Evolutionary conservation across 1,284 basidiomycete genomes (phyloP).

Genomic region (Apiotrichum sp.): DNA sequence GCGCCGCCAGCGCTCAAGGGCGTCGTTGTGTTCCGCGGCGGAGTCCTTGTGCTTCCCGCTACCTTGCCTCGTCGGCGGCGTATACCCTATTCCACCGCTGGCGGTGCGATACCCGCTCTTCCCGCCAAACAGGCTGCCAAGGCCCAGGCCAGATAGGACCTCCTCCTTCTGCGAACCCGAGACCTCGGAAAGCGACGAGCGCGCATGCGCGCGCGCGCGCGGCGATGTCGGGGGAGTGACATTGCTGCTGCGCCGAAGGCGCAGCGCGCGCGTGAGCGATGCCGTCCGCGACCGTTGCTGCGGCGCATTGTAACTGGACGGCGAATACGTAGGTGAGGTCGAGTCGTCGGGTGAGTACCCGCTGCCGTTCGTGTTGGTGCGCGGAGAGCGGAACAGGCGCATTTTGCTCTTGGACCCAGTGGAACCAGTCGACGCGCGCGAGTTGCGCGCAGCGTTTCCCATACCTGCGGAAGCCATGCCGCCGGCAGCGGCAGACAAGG

Average conservation of each 20-base stretch:
- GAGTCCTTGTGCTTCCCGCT: neutral
- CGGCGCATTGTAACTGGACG: no score
- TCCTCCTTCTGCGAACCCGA: constrained; percentile 2
- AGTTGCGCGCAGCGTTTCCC: neutral
- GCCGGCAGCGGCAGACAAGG: neutral
- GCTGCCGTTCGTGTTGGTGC: neutral
- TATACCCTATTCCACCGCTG: constrained; percentile 15
- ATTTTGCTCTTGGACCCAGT: constrained; percentile 8
- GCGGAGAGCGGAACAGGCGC: constrained; percentile 8
- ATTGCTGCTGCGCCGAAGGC: constrained; percentile 4
- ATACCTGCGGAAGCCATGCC: neutral
- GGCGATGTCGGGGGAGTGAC: constrained; percentile 4
- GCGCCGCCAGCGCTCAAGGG: constrained; percentile 30
- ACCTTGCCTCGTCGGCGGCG: constrained; percentile 5
- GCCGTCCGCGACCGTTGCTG: constrained; percentile 1
- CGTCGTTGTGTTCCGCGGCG: constrained; percentile 22
- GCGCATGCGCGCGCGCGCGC: neutral
- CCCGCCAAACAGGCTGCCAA: constrained; percentile 2
- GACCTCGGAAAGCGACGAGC: neutral
- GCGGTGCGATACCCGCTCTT: constrained; percentile 12
- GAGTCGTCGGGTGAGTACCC: neutral
- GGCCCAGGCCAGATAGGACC: constrained; percentile 7
- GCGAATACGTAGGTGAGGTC: no score
- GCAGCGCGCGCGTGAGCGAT: constrained; percentile 10
- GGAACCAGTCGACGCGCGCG: no score